A percentile compares a stretch with the other conserved stretches of the same genome.
phyloP scores from a whole-genome alignment of 257 asterid species.

The Solanum sitiens region DNA sequence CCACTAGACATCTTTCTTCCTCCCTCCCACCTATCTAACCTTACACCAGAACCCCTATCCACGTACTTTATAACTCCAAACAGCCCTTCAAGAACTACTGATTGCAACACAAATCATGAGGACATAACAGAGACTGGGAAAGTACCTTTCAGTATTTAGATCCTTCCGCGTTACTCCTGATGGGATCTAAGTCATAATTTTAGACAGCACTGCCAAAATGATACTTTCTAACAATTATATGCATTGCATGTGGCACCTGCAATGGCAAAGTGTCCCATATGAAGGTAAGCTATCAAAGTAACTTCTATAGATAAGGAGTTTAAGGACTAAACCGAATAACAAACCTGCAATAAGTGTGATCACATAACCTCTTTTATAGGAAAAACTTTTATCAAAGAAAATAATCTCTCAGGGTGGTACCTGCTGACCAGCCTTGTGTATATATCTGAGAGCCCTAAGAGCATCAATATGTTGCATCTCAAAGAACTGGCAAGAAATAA shows the following conservation, averaged over 20 bases:
- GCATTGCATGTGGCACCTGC: neutral
- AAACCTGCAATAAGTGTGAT: neutral
- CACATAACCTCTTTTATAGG: neutral
- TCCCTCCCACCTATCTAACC: neutral
- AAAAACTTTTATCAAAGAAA: neutral
- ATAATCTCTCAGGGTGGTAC: neutral
- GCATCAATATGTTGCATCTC: neutral
- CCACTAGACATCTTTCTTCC: neutral
- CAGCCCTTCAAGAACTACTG: neutral
- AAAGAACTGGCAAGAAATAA: neutral
- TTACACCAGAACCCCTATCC: neutral
- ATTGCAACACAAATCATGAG: neutral
- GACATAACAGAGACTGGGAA: neutral
- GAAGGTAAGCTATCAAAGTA: neutral
- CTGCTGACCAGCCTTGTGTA: neutral
- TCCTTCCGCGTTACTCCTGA: neutral
- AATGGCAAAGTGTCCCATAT: neutral
- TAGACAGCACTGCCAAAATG: neutral
- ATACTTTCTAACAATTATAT: neutral
- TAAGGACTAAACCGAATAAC: neutral
- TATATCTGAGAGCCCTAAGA: neutral
- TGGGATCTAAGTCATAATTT: neutral
- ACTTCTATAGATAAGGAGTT: neutral
- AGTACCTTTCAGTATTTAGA: neutral
- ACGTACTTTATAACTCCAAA: neutral